These are phyloP conservation scores for Lobosporangium transversale DNA, from an alignment of 192 early-diverging fungal genomes.

Conservation along the genomic window DNA sequence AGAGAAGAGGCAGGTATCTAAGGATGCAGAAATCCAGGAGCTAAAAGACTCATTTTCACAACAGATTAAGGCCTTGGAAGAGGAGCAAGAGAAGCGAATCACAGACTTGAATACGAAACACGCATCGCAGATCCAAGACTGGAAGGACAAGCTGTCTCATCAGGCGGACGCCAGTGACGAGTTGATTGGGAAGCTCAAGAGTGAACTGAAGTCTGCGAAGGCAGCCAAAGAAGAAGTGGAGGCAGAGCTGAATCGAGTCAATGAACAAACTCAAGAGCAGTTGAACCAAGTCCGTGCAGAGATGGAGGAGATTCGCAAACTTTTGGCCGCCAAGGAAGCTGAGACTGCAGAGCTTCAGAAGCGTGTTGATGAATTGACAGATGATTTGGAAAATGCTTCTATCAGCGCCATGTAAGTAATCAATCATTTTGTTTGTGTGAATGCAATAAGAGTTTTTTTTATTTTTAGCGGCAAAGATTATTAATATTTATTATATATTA, in stretches of 20 bases:
- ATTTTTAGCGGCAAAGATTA: too few species aligned
- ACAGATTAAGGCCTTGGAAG: constrained; percentile 32
- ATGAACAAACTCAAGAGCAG: constrained; percentile 8
- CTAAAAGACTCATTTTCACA: constrained; percentile 25
- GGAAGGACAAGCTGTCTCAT: constrained; percentile 22
- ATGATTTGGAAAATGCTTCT: constrained; percentile 29
- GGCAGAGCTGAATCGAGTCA: constrained; percentile 5
- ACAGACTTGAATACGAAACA: constrained; percentile 13
- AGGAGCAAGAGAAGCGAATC: constrained; percentile 14
- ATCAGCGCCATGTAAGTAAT: constrained; percentile 36
- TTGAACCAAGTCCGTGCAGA: constrained; percentile 18
- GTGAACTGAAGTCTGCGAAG: constrained; percentile 2
- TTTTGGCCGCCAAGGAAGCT: constrained; percentile 16
- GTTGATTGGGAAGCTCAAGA: background rate
- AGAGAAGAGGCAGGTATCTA: background rate
- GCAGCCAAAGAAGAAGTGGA: background rate
- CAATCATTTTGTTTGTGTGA: too few species aligned
- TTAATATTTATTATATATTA: background rate
- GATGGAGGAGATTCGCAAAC: constrained; percentile 31
- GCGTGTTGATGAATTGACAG: constrained; percentile 24
- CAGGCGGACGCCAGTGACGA: constrained; percentile 19
- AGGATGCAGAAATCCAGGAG: constrained; percentile 19
- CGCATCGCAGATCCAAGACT: constrained; percentile 20
- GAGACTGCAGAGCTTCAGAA: constrained; percentile 28
- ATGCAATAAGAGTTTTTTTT: too few species aligned